A percentile compares a stretch with the other conserved stretches of the same genome.
phyloP scores from a whole-genome alignment of 2,329 filamentous ascomycete species.

The Penicillium rolfsii region DNA sequence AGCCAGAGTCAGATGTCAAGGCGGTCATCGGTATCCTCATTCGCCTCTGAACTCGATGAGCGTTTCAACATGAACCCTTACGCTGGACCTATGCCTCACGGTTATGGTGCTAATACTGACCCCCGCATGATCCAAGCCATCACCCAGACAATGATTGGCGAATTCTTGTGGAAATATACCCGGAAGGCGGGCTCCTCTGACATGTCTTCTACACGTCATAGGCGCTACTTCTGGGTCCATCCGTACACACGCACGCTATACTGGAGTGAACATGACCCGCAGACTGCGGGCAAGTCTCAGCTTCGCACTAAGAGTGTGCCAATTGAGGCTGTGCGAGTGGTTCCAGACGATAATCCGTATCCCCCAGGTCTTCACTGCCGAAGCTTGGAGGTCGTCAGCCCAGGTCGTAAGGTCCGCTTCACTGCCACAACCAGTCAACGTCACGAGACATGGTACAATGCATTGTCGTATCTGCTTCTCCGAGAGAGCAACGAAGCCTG shows the following conservation, averaged over 20 bases:
- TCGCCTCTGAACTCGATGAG: constrained; percentile 88
- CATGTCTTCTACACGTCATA: constrained; percentile 85
- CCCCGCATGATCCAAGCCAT: constrained; percentile 99
- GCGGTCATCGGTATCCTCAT: constrained; percentile 90
- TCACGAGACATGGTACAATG: constrained; percentile 99
- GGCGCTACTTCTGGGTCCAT: constrained; percentile 98
- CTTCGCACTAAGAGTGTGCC: constrained; percentile 84
- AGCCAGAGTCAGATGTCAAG: constrained; percentile 57
- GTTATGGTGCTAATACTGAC: constrained; percentile 75
- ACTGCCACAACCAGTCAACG: constrained; percentile 91
- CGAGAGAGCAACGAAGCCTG: constrained; percentile 65
- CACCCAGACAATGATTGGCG: constrained; percentile 98
- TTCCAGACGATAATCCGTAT: constrained; percentile 92
- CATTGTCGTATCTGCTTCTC: constrained; percentile 86
- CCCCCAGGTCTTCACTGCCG: constrained; percentile 93
- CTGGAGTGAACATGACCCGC: constrained; percentile 92
- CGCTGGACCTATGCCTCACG: constrained; percentile 55
- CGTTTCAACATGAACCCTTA: constrained; percentile 76
- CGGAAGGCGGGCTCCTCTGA: constrained; percentile 88
- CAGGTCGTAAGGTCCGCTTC: constrained; percentile 87
- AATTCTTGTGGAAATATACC: constrained; percentile 99
- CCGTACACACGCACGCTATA: constrained; percentile 95
- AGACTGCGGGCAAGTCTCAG: constrained; percentile 74
- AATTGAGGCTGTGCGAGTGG: constrained; percentile 89
- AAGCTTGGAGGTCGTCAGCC: constrained; percentile 87